Base-by-base conservation (phyloP, 225 moss, liverwort and hornwort species). In the Climacium dendroides region DNA sequence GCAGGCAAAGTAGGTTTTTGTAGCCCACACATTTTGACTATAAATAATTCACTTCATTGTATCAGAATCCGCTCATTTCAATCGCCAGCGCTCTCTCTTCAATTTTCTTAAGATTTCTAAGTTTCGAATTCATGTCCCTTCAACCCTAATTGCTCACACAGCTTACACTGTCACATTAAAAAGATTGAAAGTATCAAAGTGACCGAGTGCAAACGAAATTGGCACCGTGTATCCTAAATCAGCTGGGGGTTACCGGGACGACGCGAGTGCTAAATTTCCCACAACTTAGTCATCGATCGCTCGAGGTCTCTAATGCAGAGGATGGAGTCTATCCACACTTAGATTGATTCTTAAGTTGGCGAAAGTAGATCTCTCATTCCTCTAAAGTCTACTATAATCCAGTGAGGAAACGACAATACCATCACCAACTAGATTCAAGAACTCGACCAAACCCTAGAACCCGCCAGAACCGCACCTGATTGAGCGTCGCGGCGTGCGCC, bases 401-500 rank as follows among this genome's bases (percentile, higher is more conserved):
- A 81, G 64, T 8, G 29, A 81, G 45, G 24, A 87, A 69, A 52
- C 82, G 8, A 37, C 24, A 43, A 59, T 32, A 67, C 53, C 25
- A 35, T 59, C 88, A 84, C 61, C 80, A 76, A 55, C 53, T 59
- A 39, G 16, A 28, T 30, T 54, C 55, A 63, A 58, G 72, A 55
- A 69, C 48, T 32, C 45, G 35, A 78, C 48, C 35, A 89, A 90
- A 92, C 89, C 89, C 91, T 83, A 87, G 37, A 45, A 34, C 25
- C 37, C 76, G 17, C 43, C 69, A 58, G 76, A 32, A 85, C 18
- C 15, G 64, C 45, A 96, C 96, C 96, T 96, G 95, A 67, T 88
- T 83, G 74, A 95, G 86, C 28, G 96, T 96, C 11, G 96, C 93
- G 64, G 94, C 80, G 89, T 96, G 95, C 32, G 96, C 94, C 66